Evolutionary conservation across 1,139 yeast genomes (phyloP), one percentile per base, ranked within the genome.

Genomic region (Protomyces lactucae-debilis): DNA sequence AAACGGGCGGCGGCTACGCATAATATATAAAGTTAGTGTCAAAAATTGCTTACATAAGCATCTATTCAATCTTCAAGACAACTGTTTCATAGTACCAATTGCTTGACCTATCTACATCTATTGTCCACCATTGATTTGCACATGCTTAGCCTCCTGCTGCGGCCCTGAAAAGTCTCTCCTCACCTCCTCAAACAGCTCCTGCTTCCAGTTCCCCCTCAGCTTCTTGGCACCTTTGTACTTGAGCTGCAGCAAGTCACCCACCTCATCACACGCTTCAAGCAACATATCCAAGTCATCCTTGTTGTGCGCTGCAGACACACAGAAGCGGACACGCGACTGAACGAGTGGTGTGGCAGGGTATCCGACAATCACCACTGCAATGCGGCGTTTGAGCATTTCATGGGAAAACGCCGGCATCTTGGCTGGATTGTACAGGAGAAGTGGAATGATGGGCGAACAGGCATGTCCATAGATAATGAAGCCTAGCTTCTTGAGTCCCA

Each of bases 301-400:
- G 36, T 96, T 93, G 71, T 95, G 81, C 1, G 98, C 89, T 0
- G 98, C 81, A 67, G 96, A 87, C 69, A 95, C 87, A 79, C 99
- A 93, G 72, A 93, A 83, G 75, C 99, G 85, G 32, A 90, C 92
- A 77, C 99, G 85, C 10, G 96, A 89, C 63, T 92, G 84, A 45
- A 89, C 86, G 69, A 93, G 81, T 37, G 97, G 97, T 1, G 99
- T 92, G 0, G 99, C 99, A 9, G 99, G 99, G 74, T 93, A 93
- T 36, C 98, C 97, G 57, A 92, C 98, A 71, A 93, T 86, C 55
- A 95, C 99, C 61, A 93, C 93, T 4, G 99, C 99, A 68, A 93
- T 86, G 65, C 88, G 88, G 76, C 84, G 79, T 66, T 83, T 85
- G 70, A 88, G 83, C 81, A 93, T 82, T 82, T 84, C 82, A 74